Evolutionary conservation across 1,284 basidiomycete species (phyloP), one percentile per base, ranked within the genome.

Genomic region (Kwoniella shivajii): DNA sequence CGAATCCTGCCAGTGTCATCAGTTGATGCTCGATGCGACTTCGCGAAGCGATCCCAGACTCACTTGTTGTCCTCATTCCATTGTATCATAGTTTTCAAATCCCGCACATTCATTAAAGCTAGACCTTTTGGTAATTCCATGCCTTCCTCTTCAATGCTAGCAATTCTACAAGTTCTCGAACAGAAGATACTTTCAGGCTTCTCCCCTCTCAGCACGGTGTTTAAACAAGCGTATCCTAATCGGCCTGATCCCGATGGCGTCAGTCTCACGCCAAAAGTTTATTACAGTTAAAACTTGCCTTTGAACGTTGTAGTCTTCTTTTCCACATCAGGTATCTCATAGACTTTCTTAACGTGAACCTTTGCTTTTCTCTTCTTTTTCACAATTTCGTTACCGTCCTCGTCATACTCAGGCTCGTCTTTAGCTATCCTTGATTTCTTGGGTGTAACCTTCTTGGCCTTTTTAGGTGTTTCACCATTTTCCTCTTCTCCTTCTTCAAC

Each of bases 61-160:
- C 71, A 84, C 83, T 78, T 74, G 74, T 92, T 87, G 46, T 84
- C 82, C 70, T 89, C 90, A 71, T 91, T 92, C 90, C 89, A 93
- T 77, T 90, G 37, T 43, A 92, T 88, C 49, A 92, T 82, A 44
- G 82, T 83, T 14, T 83, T 71, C 26, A 92, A 79, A 72, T 92
- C 90, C 64, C 83, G 76, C 0, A 84, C 81, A 64, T 95, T 95
- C 74, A 86, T 85, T 37, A 83, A 80, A 2, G 87, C 92, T 0
- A 94, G 79, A 30, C 88, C 86, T 72, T 90, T 90, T 24, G 87
- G 86, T 76, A 85, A 87, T 3, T 89, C 87, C 51, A 90, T 80
- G 4, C 91, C 90, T 62, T 90, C 87, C 68, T 91, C 89, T 64
- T 85, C 82, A 51, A 93, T 85, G 43, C 88, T 88, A 46, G 88